Conservation (phyloP, 768 basidiomycete genomes). For the Serendipita sp. region DNA sequence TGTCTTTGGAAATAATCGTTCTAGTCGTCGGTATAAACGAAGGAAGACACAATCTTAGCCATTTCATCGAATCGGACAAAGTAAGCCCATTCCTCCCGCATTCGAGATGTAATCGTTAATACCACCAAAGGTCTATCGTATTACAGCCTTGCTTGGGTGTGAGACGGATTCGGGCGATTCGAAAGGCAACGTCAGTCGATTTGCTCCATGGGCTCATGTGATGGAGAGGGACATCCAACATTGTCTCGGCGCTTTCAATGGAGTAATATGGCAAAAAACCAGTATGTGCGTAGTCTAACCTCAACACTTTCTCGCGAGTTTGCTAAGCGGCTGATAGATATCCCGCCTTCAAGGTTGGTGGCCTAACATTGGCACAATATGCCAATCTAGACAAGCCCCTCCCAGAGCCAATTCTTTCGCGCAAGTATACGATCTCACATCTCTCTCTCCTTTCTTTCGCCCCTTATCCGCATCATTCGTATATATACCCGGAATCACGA, state of each 20-base stretch:
- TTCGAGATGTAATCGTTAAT: too few species aligned
- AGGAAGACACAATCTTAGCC: conserved; percentile 71
- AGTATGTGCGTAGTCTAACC: conserved; percentile 51
- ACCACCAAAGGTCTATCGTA: conserved; percentile 64
- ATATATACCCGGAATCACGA: conserved; percentile 56
- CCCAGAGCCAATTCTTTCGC: conserved; percentile 83
- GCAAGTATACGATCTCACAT: conserved; percentile 65
- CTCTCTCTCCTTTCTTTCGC: conserved; percentile 69
- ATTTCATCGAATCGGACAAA: conserved; percentile 83
- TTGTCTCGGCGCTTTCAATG: conserved; percentile 56
- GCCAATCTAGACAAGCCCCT: conserved; percentile 81
- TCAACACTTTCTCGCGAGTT: too few species aligned
- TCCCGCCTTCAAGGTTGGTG: conserved; percentile 98
- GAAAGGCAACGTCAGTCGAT: conserved; percentile 65
- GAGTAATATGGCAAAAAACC: conserved; percentile 78
- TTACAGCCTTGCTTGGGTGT: conserved; percentile 85
- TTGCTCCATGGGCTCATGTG: conserved; percentile 72
- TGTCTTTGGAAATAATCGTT: neutral
- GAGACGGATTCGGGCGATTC: conserved; percentile 92
- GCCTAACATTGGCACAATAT: conserved; percentile 87
- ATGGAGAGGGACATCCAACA: conserved; percentile 60
- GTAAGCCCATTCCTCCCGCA: conserved; percentile 23
- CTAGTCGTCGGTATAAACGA: conserved; percentile 64
- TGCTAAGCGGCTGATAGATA: conserved; percentile 37
- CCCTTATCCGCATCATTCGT: conserved; percentile 53